These are phyloP conservation scores for Hypoxylon sp. DNA, from an alignment of 2,329 filamentous ascomycete genomes.

Conservation along the genomic window DNA sequence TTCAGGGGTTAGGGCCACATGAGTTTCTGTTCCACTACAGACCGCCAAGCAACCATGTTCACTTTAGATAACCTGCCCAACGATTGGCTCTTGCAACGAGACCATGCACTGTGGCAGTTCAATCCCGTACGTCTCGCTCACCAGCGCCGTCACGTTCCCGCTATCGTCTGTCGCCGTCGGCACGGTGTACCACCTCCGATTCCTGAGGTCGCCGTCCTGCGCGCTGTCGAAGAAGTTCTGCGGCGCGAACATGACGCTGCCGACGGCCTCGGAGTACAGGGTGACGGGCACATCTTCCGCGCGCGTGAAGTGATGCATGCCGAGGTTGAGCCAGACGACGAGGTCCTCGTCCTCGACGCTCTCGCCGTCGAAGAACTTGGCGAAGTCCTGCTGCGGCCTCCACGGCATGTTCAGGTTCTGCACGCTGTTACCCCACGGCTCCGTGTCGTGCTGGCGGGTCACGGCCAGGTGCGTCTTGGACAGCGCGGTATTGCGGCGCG, in stretches of 20 bases:
- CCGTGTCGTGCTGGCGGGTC: conserved; percentile 59
- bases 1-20: background rate
- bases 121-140: conserved; percentile 50
- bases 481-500: conserved; percentile 51
- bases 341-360: conserved; percentile 55
- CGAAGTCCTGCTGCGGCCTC: conserved; percentile 57
- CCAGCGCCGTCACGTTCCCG: conserved; percentile 39
- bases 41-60: background rate
- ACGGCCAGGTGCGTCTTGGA: conserved; percentile 55
- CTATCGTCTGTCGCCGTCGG: conserved; percentile 33
- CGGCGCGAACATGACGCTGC: conserved; percentile 55
- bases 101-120: conserved; percentile 49
- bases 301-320: conserved; percentile 63
- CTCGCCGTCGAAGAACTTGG: conserved; percentile 59
- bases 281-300: conserved; percentile 54
- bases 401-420: conserved; percentile 51
- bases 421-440: conserved; percentile 54
- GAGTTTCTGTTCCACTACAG: no score
- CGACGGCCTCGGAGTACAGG: conserved; percentile 55
- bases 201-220: conserved; percentile 53
- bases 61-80: conserved; percentile 22
- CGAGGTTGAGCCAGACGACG: conserved; percentile 64
- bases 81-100: conserved; percentile 46
- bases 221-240: conserved; percentile 52
- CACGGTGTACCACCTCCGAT: conserved; percentile 51